phyloP scores from a whole-genome alignment of 2,329 filamentous ascomycete species.

The Monosporascus sp. region DNA sequence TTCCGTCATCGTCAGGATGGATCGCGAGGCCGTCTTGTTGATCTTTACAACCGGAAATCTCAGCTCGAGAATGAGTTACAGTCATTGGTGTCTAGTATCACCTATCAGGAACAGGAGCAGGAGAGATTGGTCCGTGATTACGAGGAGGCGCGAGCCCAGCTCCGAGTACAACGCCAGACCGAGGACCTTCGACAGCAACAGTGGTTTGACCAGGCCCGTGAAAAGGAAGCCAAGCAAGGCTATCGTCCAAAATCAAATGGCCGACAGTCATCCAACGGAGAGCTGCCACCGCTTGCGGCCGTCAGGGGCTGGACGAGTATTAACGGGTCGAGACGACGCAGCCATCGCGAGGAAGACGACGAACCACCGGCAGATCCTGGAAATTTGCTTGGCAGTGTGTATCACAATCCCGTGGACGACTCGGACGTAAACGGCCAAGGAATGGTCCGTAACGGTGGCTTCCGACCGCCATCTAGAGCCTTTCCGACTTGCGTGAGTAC shows the following conservation, averaged over 20 bases:
- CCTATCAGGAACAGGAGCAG: slow-evolving; percentile 19
- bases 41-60: slow-evolving; percentile 17
- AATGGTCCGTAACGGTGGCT: slow-evolving; percentile 14
- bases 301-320: slow-evolving; percentile 26
- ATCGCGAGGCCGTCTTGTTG: slow-evolving; percentile 13
- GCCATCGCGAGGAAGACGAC: slow-evolving; percentile 22
- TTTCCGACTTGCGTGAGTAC: slow-evolving; percentile 9
- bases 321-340: slow-evolving; percentile 21
- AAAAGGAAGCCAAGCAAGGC: slow-evolving; percentile 14
- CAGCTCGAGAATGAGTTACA: slow-evolving; percentile 18
- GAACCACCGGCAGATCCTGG: slow-evolving; percentile 24
- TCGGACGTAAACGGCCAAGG: slow-evolving; percentile 15
- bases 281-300: slow-evolving; percentile 11
- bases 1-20: slow-evolving; percentile 16
- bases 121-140: slow-evolving; percentile 18
- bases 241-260: slow-evolving; percentile 9
- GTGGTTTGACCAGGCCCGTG: slow-evolving; percentile 15
- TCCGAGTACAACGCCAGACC: slow-evolving; percentile 14
- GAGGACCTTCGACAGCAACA: slow-evolving; percentile 19
- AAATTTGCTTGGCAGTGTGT: slow-evolving; percentile 26
- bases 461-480: slow-evolving; percentile 8
- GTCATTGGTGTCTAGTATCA: slow-evolving; percentile 13
- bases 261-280: slow-evolving; percentile 7
- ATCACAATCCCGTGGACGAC: slow-evolving; percentile 28
- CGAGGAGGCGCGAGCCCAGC: slow-evolving; percentile 9